Evolutionary conservation across 2,329 filamentous ascomycete species (phyloP), one percentile per base, ranked within the genome.

Genomic region (Microcera coccophila): DNA sequence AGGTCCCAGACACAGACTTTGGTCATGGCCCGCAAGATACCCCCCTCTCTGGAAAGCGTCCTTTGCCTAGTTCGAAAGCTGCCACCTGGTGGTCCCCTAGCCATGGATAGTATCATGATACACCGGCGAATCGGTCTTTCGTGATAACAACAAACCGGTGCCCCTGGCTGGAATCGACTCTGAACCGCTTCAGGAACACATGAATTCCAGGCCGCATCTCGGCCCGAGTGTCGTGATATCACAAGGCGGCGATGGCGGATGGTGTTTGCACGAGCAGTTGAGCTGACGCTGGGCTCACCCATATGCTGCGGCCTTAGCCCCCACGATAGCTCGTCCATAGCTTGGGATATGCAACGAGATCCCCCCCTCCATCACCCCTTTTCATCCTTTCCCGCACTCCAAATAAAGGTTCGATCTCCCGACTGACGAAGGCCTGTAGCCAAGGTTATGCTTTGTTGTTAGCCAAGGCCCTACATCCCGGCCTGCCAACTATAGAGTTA

Each of bases 151-250:
- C 7, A 26, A 26, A 26, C 22, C 22, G 12, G 7, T 7, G 7
- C 22, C 22, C 22, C 12, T 26, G 7, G 22, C 22, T 26, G 22
- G 22, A 26, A 7, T 26, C 12, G 7, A 26, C 22, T 19, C 17
- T 44, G 18, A 19, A 29, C 39, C 29, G 33, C 19, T 38, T 36
- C 15, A 32, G 44, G 17, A 42, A 39, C 45, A 42, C 45, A 48
- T 52, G 45, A 32, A 50, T 47, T 43, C 46, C 48, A 47, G 39
- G 39, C 44, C 43, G 51, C 41, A 45, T 43, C 39, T 48, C 35
- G 37, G 41, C 41, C 41, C 43, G 48, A 44, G 39, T 36, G 26
- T 38, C 41, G 45, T 42, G 40, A 48, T 46, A 15, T 48, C 36
- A 22, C 22, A 29, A 39, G 39, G 37, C 26, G 22, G 32, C 39